Base-by-base conservation (phyloP, 2,329 filamentous ascomycete genomes). In the Colletotrichum salicis region DNA sequence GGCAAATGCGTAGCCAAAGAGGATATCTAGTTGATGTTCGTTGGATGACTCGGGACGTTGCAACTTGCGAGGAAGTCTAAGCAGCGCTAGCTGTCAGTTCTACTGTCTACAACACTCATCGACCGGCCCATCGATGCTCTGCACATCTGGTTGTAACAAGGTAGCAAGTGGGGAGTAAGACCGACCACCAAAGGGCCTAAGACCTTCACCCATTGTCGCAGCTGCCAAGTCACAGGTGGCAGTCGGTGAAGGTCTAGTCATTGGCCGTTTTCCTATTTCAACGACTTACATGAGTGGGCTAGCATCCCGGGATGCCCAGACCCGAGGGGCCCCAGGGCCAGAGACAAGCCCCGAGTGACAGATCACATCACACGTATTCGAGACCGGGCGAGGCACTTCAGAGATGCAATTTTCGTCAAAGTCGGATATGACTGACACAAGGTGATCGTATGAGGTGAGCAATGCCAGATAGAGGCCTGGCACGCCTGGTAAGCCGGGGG, bases 211-310 rank as follows among this genome's bases (percentile, higher is more conserved):
- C 64, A 55, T 31, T 19, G 24, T 62, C 33, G 57, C 33, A 52
- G 57, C 27, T 57, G 68, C 57, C 68, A 67, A 52, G 24, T 63
- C 64, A 58, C 65, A 69, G 57, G 24, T 63, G 68, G 64, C 65
- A 69, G 55, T 71, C 65, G 69, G 69, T 71, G 65, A 71, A 66
- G 41, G 48, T 66, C 27, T 70, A 31, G 22, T 19, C 48, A 54
- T 24, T 29, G 24, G 45, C 10, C 61, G 19, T 24, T 59, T 68
- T 68, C 69, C 69, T 56, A 69, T 64, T 71, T 54, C 69, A 64
- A 71, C 69, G 57, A 71, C 65, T 58, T 59, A 71, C 69, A 71
- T 71, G 65, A 55, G 54, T 33, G 61, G 54, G 45, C 65, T 55
- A n/a, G 35, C 22, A 63, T 48, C 58, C 68, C 31, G 48, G 64